Evolutionary conservation across 768 basidiomycete genomes (phyloP), one percentile per base, ranked within the genome.

Genomic region (Lanmaoa rubissima): DNA sequence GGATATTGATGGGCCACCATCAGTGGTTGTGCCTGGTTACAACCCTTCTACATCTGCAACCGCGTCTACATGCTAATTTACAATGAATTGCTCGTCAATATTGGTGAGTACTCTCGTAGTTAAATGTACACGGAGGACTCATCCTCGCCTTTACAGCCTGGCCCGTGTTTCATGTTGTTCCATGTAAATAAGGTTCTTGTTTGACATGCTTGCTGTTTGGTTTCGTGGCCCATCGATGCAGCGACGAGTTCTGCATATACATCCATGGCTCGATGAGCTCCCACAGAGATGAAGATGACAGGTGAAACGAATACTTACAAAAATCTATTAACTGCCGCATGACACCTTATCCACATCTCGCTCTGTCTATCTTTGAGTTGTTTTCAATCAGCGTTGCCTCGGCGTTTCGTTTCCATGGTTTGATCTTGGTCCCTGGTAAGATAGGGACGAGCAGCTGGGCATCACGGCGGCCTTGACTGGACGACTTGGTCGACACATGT

Each of bases 391-490:
- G 13, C 26, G 38, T 19, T 40, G 19, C 36, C 32, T 63, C 66
- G 0, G 59, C 59, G 11, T 69, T 44, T 50, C 65, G 60, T 53
- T 65, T 57, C 67, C 67, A 68, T 21, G 64, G 65, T 38, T 62
- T 67, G 7, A 69, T 52, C 45, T 65, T 64, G 10, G 61, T 69
- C 28, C 66, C 69, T 16, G 62, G 60, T 14, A 64, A 13, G n/a
- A 69, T 34, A 14, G 68, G 69, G 21, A 63, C 57, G 28, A 71
- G 59, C 12, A 69, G 58, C 14, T 70, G 67, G 24, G 64, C 62
- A 44, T 69, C 62, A 5, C 65, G 66, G 4, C 68, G 56, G 55
- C 69, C 60, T 52, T 57, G 63, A 36, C 34, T 32, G 2, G 68
- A 53, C 38, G 71, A 34, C 48, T 61, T 65, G 32, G 68, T 61